A percentile compares a stretch with the other conserved stretches of the same genome.
Conservation (phyloP, 2,329 filamentous ascomycete species). For the Ascochyta pisi region DNA sequence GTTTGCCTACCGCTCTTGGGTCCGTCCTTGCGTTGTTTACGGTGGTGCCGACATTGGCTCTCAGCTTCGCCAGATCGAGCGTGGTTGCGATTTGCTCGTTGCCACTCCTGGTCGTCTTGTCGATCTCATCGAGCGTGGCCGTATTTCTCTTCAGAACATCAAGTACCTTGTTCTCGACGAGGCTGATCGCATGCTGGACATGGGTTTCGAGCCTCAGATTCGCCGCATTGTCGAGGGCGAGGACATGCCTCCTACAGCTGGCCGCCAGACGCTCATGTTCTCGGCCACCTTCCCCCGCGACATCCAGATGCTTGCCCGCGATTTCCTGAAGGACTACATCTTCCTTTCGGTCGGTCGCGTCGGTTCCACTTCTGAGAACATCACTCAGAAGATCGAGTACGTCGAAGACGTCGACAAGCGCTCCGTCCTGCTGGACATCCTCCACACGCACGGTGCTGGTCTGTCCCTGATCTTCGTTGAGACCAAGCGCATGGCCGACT, state of each 20-base stretch:
- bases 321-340: conserved; percentile 99
- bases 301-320: conserved; percentile 97
- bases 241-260: conserved; percentile 86
- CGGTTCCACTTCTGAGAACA: conserved; percentile 99
- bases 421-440: conserved; percentile 94
- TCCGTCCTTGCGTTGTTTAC: conserved; percentile 97
- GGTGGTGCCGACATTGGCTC: conserved; percentile 98
- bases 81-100: conserved; percentile 94
- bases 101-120: conserved; percentile 97
- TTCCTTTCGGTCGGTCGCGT: conserved; percentile 99
- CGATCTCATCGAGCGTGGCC: conserved; percentile 96
- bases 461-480: conserved; percentile 98
- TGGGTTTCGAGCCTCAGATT: conserved; percentile 99
- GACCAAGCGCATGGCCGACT: conserved; percentile 99
- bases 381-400: conserved; percentile 98
- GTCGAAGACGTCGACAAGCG: conserved; percentile 97
- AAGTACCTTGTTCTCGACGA: conserved; percentile 99
- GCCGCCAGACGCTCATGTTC: conserved; percentile 99
- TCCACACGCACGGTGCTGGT: conserved; percentile 89
- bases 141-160: conserved; percentile 97
- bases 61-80: conserved; percentile 97
- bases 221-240: conserved; percentile 97
- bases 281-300: conserved; percentile 98
- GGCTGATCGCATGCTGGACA: conserved; percentile 99
- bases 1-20: conserved; percentile 98